Conservation (phyloP, 208 protist species). For the Acanthamoeba lenticulata region DNA sequence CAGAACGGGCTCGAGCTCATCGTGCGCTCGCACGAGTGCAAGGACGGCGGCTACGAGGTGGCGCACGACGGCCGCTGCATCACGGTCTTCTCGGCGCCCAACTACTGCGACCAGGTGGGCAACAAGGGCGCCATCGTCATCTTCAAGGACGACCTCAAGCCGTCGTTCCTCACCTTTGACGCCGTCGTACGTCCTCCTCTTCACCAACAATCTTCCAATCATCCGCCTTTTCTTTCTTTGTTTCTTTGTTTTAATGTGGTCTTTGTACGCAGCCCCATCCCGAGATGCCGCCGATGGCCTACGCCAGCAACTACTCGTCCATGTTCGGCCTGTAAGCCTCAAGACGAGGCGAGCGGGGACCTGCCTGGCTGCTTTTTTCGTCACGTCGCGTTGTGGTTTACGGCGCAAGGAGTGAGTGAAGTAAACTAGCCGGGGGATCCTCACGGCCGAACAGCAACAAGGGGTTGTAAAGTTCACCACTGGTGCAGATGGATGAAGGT, state of each 20-base stretch:
- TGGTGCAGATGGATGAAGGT: too few species aligned
- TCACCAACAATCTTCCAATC: neutral
- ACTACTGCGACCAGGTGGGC: slow-evolving; percentile 97
- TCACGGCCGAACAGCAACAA: neutral
- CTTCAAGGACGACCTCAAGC: slow-evolving; percentile 75
- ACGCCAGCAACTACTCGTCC: slow-evolving; percentile 72
- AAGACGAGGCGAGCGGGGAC: neutral
- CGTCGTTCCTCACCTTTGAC: slow-evolving; percentile 77
- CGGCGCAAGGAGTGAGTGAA: neutral
- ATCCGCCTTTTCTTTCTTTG: neutral
- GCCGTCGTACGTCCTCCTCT: slow-evolving; percentile 73
- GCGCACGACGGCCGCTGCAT: slow-evolving; percentile 93
- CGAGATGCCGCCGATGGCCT: slow-evolving; percentile 83
- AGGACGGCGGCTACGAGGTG: slow-evolving; percentile 91
- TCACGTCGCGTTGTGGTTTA: too few species aligned
- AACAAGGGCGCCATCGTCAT: slow-evolving; percentile 90
- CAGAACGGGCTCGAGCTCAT: slow-evolving; percentile 92
- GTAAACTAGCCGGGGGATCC: neutral
- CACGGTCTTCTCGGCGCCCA: slow-evolving; percentile 99
- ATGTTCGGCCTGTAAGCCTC: slow-evolving; percentile 30
- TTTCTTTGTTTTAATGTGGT: neutral
- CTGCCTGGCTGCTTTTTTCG: too few species aligned
- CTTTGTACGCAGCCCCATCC: slow-evolving; percentile 78
- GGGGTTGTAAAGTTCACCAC: too few species aligned
- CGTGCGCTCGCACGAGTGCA: slow-evolving; percentile 23